These are phyloP conservation scores for Pseudocercospora macadamiae DNA, from an alignment of 2,329 filamentous ascomycete genomes.

Conservation along the genomic window DNA sequence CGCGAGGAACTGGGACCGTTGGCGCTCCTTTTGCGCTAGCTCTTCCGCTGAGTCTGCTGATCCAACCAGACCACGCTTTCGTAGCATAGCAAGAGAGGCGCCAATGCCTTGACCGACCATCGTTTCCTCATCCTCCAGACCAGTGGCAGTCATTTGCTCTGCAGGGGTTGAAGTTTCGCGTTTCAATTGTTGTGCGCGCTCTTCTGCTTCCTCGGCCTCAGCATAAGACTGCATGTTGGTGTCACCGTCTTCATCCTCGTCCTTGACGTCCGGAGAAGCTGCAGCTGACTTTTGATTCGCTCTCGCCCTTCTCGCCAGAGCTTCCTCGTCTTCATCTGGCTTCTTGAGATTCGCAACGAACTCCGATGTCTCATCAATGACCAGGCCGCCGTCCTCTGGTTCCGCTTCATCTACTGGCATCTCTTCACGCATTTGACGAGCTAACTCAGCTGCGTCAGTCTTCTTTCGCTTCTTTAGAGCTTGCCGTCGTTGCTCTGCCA, in stretches of 20 bases:
- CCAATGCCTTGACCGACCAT: slow-evolving; percentile 74
- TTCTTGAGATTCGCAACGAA: slow-evolving; percentile 87
- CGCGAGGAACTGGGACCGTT: slow-evolving; percentile 75
- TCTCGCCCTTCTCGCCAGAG: slow-evolving; percentile 43
- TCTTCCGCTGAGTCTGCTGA: slow-evolving; percentile 57
- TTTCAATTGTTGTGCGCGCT: slow-evolving; percentile 43
- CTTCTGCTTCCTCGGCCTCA: slow-evolving; percentile 52
- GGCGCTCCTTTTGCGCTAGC: slow-evolving; percentile 56
- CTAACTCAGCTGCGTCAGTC: slow-evolving; percentile 82
- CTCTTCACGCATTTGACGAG: slow-evolving; percentile 73
- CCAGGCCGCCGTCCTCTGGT: slow-evolving; percentile 65
- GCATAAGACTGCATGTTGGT: slow-evolving; percentile 39
- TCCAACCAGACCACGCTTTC: slow-evolving; percentile 80
- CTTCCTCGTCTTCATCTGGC: slow-evolving; percentile 56
- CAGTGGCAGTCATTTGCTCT: slow-evolving; percentile 64
- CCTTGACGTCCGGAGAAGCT: slow-evolving; percentile 49
- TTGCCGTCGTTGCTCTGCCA: slow-evolving; percentile 79
- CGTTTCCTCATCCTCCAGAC: slow-evolving; percentile 82
- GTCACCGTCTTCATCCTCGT: slow-evolving; percentile 55
- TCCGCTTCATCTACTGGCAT: slow-evolving; percentile 63
- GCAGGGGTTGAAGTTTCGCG: slow-evolving; percentile 46
- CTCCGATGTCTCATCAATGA: slow-evolving; percentile 95
- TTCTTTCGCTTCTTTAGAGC: slow-evolving; percentile 93
- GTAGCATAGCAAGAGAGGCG: slow-evolving; percentile 78
- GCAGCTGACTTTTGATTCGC: slow-evolving; percentile 38